These are phyloP conservation scores for Amphichorda felina DNA, from an alignment of 2,329 filamentous ascomycete genomes.

Conservation along the genomic window DNA sequence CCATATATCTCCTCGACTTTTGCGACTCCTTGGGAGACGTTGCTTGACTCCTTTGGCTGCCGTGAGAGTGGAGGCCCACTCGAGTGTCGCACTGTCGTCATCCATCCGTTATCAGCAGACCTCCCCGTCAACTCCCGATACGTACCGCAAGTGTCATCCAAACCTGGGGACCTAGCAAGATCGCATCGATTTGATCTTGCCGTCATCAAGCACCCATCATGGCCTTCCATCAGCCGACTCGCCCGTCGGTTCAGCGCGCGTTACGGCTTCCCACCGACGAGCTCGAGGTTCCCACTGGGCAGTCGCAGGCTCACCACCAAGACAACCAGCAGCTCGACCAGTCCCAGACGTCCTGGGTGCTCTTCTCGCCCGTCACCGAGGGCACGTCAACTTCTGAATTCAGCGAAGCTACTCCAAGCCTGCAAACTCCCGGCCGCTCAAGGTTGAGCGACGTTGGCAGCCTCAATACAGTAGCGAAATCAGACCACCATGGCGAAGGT, in stretches of 20 bases:
- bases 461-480: constrained; percentile 55
- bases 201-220: constrained; percentile 18
- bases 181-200: too few species aligned
- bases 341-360: constrained; percentile 78
- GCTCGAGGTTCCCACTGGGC: constrained; percentile 14
- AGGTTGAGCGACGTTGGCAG: constrained; percentile 73
- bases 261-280: constrained; percentile 28
- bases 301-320: constrained; percentile 11
- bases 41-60: neutral
- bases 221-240: constrained; percentile 50
- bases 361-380: constrained; percentile 69
- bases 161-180: neutral
- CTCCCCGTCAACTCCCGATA: neutral
- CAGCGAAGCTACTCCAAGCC: constrained; percentile 52
- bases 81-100: neutral
- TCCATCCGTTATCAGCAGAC: constrained; percentile 3
- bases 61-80: constrained; percentile 1
- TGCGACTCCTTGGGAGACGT: neutral
- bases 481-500: constrained; percentile 35
- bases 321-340: constrained; percentile 41
- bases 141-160: too few species aligned
- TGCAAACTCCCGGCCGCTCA: constrained; percentile 58
- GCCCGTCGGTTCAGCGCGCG: constrained; percentile 37
- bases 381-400: constrained; percentile 55
- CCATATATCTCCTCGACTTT: neutral